Conservation (phyloP, 768 basidiomycete genomes). For the Mycena rebaudengoi region DNA sequence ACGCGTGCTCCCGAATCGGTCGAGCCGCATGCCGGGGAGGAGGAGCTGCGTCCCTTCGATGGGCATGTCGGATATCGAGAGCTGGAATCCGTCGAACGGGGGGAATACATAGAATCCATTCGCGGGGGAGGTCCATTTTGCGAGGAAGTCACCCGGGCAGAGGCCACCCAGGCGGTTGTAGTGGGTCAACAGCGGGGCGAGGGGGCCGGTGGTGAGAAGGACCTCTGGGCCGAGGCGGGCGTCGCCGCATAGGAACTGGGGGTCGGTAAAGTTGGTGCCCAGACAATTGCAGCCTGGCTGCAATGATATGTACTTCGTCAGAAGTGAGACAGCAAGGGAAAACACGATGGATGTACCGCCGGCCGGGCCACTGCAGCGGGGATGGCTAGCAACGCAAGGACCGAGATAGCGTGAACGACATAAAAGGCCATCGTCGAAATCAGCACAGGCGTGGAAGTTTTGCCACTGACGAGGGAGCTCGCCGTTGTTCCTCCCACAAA, state of each 20-base stretch:
- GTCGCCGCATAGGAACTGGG: background rate
- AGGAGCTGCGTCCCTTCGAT: background rate
- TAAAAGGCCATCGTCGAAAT: background rate
- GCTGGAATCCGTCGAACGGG: background rate
- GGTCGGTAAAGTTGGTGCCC: background rate
- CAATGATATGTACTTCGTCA: background rate
- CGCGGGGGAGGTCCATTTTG: background rate
- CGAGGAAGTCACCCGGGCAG: background rate
- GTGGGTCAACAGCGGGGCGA: background rate
- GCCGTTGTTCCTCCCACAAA: background rate
- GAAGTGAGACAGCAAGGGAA: background rate
- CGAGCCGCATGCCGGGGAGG: slow-evolving; percentile 1
- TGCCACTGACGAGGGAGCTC: background rate
- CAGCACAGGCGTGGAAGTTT: background rate
- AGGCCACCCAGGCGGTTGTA: slow-evolving; percentile 10
- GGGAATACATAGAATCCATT: background rate
- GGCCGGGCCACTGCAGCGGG: background rate
- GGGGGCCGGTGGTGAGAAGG: background rate
- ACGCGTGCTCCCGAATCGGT: background rate
- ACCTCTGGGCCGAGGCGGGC: background rate
- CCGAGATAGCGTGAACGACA: background rate
- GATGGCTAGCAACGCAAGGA: background rate
- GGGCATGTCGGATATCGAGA: background rate
- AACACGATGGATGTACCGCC: background rate
- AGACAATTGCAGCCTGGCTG: background rate